Conservation (phyloP, 352 stramenopile genomes). For the Phytopythium chamaehyphon region DNA sequence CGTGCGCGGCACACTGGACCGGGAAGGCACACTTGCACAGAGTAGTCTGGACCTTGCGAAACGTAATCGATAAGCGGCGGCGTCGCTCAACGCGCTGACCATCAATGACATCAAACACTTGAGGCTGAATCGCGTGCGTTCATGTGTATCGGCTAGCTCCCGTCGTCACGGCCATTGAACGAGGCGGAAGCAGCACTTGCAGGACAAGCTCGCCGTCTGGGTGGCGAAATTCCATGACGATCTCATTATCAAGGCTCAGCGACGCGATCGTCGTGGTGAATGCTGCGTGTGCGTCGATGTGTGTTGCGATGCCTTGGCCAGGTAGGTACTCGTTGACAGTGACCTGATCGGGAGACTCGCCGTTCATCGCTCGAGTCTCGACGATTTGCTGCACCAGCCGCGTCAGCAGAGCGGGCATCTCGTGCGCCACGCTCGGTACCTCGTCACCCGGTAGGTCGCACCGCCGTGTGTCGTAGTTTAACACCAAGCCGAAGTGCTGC, state of each 20-base stretch:
- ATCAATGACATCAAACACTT: conserved; percentile 85
- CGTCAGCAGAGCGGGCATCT: conserved; percentile 38
- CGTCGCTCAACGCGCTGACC: conserved; percentile 51
- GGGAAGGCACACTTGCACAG: conserved; percentile 68
- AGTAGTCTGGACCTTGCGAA: conserved; percentile 75
- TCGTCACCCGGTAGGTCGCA: conserved; percentile 45
- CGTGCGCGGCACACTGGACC: conserved; percentile 55
- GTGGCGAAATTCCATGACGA: conserved; percentile 84
- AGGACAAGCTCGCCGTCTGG: conserved; percentile 48
- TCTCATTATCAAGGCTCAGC: conserved; percentile 71
- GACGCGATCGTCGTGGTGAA: conserved; percentile 83
- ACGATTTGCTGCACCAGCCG: conserved; percentile 51
- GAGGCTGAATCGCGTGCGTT: conserved; percentile 85
- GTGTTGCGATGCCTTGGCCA: conserved; percentile 83
- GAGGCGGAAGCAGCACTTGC: conserved; percentile 58
- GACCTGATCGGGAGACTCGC: conserved; percentile 62
- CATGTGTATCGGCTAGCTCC: conserved; percentile 82
- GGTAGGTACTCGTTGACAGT: conserved; percentile 89
- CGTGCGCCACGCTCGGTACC: background rate
- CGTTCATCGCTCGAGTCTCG: conserved; percentile 47
- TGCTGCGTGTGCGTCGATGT: conserved; percentile 87
- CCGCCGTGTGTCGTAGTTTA: conserved; percentile 80
- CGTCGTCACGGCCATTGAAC: conserved; percentile 83
- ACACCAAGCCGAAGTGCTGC: conserved; percentile 87
- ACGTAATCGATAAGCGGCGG: conserved; percentile 83